A percentile compares a stretch with the other conserved stretches of the same genome.
phyloP scores from a whole-genome alignment of 305 asterid genomes.

The Fraxinus greggii region DNA sequence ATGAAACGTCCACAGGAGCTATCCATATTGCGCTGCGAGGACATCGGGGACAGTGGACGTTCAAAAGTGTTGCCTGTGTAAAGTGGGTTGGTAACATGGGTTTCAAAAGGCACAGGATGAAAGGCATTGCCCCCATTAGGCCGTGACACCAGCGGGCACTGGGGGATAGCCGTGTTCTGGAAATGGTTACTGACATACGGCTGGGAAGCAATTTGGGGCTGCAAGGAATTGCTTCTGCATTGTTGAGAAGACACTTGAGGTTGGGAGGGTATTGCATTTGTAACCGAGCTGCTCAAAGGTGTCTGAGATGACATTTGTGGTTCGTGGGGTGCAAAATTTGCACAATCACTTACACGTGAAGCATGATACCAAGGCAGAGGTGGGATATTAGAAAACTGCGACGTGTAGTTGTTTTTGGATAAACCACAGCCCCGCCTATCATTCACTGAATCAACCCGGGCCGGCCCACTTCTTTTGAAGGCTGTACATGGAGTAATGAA shows the following conservation, averaged over 20 bases:
- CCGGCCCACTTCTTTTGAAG: slow-evolving; percentile 39
- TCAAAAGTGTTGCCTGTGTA: slow-evolving; percentile 23
- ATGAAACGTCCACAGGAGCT: slow-evolving; percentile 25
- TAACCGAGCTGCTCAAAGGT: slow-evolving; percentile 12
- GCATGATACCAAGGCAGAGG: slow-evolving; percentile 31
- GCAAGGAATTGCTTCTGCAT: slow-evolving; percentile 21
- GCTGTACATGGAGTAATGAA: slow-evolving; percentile 30
- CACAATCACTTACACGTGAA: not conserved
- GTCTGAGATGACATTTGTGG: slow-evolving; percentile 26
- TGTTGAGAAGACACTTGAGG: slow-evolving; percentile 41
- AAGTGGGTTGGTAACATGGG: slow-evolving; percentile 24
- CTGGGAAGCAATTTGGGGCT: slow-evolving; percentile 26
- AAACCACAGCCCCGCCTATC: slow-evolving; percentile 25
- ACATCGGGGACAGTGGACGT: slow-evolving; percentile 20
- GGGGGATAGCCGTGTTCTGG: slow-evolving; percentile 17
- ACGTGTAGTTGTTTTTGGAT: slow-evolving; percentile 4
- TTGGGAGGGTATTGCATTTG: slow-evolving; percentile 25
- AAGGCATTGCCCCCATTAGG: slow-evolving; percentile 20
- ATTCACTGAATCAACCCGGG: slow-evolving; percentile 25
- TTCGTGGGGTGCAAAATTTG: slow-evolving; percentile 20
- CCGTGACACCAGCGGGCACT: slow-evolving; percentile 18
- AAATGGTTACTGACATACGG: slow-evolving; percentile 20
- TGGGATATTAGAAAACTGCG: slow-evolving; percentile 27
- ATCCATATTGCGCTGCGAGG: slow-evolving; percentile 25
- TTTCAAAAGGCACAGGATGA: slow-evolving; percentile 32